Conservation (phyloP, 192 early-diverging fungal genomes). For the Thoreauomyces humboldtii region DNA sequence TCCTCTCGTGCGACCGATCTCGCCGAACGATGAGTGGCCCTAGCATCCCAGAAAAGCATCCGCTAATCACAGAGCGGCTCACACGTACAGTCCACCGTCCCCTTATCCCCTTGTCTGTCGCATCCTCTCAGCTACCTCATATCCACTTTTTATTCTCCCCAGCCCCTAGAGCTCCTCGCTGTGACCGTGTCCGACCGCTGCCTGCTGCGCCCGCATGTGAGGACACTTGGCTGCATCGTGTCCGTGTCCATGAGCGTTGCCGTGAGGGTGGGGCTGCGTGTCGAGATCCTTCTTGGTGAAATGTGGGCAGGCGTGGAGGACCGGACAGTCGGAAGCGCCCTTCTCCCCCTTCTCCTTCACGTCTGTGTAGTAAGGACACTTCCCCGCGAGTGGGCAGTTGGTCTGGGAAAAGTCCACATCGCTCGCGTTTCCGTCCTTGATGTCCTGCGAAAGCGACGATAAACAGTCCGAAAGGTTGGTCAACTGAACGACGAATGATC, state of each 20-base stretch:
- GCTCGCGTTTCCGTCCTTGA: slow-evolving; percentile 32
- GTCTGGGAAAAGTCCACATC: slow-evolving; percentile 22
- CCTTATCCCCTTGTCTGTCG: too few relatives aligned
- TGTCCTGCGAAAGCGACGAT: too few relatives aligned
- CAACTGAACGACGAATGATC: too few relatives aligned
- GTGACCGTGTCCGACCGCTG: neutral
- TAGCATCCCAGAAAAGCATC: too few relatives aligned
- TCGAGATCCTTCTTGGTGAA: slow-evolving; percentile 25
- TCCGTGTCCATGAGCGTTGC: slow-evolving; percentile 12
- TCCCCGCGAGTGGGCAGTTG: slow-evolving; percentile 37
- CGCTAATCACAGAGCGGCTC: too few relatives aligned
- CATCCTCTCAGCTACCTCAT: too few relatives aligned
- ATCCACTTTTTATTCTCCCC: too few relatives aligned
- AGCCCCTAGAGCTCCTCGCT: too few relatives aligned
- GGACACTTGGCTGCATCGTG: slow-evolving; percentile 46
- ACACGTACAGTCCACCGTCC: too few relatives aligned
- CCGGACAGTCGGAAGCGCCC: slow-evolving; percentile 23
- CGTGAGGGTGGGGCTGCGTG: slow-evolving; percentile 24
- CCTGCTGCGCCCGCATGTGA: slow-evolving; percentile 1
- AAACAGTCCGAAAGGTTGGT: too few relatives aligned
- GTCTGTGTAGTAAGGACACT: slow-evolving; percentile 44
- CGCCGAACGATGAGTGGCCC: too few relatives aligned
- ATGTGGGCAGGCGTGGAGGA: slow-evolving; percentile 30
- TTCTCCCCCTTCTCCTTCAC: slow-evolving; percentile 18
- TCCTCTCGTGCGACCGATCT: too few relatives aligned